These are phyloP conservation scores for Dictyostelium purpureum DNA, from an alignment of 78 protist genomes.

Conservation along the genomic window DNA sequence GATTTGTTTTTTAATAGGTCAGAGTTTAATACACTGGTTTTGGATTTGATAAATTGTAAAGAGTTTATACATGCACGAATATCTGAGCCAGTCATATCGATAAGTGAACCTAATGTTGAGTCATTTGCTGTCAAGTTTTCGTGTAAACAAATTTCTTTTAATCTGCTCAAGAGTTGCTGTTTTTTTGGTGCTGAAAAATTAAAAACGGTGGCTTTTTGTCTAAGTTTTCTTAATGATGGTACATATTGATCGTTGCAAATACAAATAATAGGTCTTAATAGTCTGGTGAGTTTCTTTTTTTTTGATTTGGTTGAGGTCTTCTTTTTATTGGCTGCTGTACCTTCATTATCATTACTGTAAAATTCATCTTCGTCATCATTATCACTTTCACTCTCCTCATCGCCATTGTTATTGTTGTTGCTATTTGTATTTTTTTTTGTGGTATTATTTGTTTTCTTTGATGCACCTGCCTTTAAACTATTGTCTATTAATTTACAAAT, in stretches of 20 bases:
- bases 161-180: slow-evolving; percentile 20
- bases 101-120: slow-evolving; percentile 18
- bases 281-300: not conserved
- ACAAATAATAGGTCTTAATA: slow-evolving; percentile 88
- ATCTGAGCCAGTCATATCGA: slow-evolving; percentile 67
- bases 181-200: slow-evolving; percentile 52
- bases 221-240: slow-evolving; percentile 62
- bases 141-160: slow-evolving; percentile 50
- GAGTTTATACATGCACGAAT: slow-evolving; percentile 79
- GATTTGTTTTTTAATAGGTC: slow-evolving; percentile 23
- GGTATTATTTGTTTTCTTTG: not conserved
- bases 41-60: slow-evolving; percentile 73
- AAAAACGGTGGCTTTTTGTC: slow-evolving; percentile 70
- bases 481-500: slow-evolving; percentile 18
- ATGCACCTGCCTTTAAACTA: not conserved
- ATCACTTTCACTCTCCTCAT: not conserved
- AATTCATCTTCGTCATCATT: not conserved
- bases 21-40: not conserved
- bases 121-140: slow-evolving; percentile 49
- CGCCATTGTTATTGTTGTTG: not conserved
- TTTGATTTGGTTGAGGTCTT: not conserved
- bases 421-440: not conserved
- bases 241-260: slow-evolving; percentile 88
- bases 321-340: not conserved
- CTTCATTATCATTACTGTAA: not conserved